Evolutionary conservation across 2,329 filamentous ascomycete genomes (phyloP), one percentile per base, ranked within the genome.

Genomic region (Fusarium irregulare): DNA sequence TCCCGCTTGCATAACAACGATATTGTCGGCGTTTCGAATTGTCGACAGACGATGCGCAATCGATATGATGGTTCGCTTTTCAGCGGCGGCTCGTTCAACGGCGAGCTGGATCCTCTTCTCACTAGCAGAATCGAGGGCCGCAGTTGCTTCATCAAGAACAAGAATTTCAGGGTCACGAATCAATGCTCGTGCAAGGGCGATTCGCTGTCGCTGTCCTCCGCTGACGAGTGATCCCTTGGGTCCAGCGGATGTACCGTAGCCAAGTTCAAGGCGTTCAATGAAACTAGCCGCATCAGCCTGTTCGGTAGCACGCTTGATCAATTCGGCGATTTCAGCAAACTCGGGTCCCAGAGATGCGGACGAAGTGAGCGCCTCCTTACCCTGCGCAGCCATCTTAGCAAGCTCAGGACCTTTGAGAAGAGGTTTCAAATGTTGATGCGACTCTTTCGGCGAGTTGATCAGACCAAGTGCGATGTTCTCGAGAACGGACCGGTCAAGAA

Each of bases 41-140:
- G 88, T 90, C 0, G 86, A 87, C 2, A 90, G 79, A 11, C 88
- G 81, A 74, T 90, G 88, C 0, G 90, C 89, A 65, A 92, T 90
- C 16, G 89, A 84, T 51, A 92, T 87, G 0, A 90, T 89, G 2
- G 90, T 92, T 25, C 89, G 82, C 49, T 85, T 84, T 53, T 83
- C 80, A 2, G 81, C 73, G 61, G 85, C 78, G 62, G 70, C 70
- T 6, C 76, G 70, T 71, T 83, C 81, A 11, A 87, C 78, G 3
- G 82, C 82, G 6, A 73, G 73, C 71, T 88, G 85, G 30, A 90
- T 88, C 7, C 83, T 81, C 54, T 80, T 81, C 72, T 90, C 88
- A 48, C 83, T 87, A 4, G 82, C 81, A n/a, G 87, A 87, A 73
- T 90, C 88, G 2, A 90, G 80, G 3, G 87, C 83, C 1, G 87